Percentiles rank a stretch among this genome's conserved stretches.
Evolutionary conservation across 1,139 yeast genomes (phyloP).

Genomic region (Yamadazyma sp.): DNA sequence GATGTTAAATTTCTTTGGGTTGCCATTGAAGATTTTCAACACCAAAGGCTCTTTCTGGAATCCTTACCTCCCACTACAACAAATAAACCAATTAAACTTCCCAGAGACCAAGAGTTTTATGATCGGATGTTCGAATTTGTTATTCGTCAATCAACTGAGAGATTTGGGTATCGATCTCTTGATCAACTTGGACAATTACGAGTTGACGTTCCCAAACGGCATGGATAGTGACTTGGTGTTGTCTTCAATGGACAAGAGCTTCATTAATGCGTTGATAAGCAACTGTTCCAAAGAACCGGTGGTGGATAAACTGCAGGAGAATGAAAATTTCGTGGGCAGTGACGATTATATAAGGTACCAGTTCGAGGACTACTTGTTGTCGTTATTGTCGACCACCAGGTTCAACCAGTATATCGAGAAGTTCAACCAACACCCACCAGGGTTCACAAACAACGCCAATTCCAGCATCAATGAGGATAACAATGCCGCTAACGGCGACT

Average conservation of each 20-base stretch:
- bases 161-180: constrained; percentile 49
- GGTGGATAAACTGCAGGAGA: constrained; percentile 15
- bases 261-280: constrained; percentile 49
- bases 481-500: constrained; percentile 27
- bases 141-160: constrained; percentile 68
- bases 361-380: constrained; percentile 85
- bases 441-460: constrained; percentile 22
- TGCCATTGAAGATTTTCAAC: constrained; percentile 85
- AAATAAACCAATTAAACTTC: constrained; percentile 68
- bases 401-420: constrained; percentile 59
- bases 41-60: constrained; percentile 82
- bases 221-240: constrained; percentile 44
- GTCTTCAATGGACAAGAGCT: constrained; percentile 68
- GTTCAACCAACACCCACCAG: constrained; percentile 44
- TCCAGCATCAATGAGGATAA: constrained; percentile 17
- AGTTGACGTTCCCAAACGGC: constrained; percentile 47
- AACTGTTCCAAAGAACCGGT: constrained; percentile 18
- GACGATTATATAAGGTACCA: constrained; percentile 87
- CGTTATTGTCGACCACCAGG: constrained; percentile 71
- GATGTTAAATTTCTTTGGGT: constrained; percentile 76
- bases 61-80: constrained; percentile 92
- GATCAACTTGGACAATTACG: constrained; percentile 38
- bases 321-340: constrained; percentile 55
- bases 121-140: constrained; percentile 86
- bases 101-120: constrained; percentile 63